Evolutionary conservation across 1,139 yeast genomes (phyloP).

Genomic region (Schwanniomyces etchellsii): DNA sequence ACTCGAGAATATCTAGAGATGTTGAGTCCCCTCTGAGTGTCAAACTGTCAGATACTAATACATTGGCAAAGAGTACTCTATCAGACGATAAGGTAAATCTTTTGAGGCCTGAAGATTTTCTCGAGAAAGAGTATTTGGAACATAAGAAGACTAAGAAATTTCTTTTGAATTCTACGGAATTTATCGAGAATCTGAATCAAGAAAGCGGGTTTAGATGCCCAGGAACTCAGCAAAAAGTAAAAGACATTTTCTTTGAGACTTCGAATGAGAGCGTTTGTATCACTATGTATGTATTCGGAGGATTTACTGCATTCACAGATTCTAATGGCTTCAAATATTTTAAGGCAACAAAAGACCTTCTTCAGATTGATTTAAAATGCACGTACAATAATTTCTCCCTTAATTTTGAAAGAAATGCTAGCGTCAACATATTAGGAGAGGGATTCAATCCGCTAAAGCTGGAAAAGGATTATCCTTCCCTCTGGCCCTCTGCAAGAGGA

Average conservation of each 20-base stretch:
- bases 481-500: constrained; percentile 38
- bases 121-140: neutral
- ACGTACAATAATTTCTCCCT: constrained; percentile 1
- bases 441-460: neutral
- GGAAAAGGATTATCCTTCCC: constrained; percentile 6
- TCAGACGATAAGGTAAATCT: neutral
- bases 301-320: constrained; percentile 20
- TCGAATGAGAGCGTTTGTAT: constrained; percentile 7
- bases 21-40: neutral
- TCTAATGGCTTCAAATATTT: constrained; percentile 17
- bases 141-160: neutral
- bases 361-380: constrained; percentile 25
- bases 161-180: neutral
- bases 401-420: constrained; percentile 7
- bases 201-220: neutral
- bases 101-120: neutral
- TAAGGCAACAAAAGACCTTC: constrained; percentile 29
- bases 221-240: neutral
- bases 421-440: constrained; percentile 5
- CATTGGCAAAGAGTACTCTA: neutral
- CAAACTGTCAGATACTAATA: neutral
- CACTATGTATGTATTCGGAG: constrained; percentile 37
- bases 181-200: neutral
- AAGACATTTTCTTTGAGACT: constrained; percentile 1
- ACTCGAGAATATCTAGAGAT: neutral